A percentile compares a stretch with the other conserved stretches of the same genome.
Conservation (phyloP, 768 basidiomycete species). For the Tulasnella sp. region DNA sequence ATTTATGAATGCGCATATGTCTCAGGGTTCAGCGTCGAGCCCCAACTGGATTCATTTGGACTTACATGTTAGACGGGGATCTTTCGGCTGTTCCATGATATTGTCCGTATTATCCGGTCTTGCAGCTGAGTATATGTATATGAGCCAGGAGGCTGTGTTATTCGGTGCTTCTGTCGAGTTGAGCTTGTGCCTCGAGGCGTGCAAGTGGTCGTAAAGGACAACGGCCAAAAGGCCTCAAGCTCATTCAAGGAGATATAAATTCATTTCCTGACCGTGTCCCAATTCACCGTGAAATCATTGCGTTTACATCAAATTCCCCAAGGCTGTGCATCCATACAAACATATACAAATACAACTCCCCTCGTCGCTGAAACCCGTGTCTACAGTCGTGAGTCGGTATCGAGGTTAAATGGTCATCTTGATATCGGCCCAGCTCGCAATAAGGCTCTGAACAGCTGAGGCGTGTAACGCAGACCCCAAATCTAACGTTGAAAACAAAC, state of each 20-base stretch:
- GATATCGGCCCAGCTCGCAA: not conserved
- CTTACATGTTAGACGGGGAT: not conserved
- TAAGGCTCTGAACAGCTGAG: not conserved
- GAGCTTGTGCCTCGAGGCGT: too few relatives aligned
- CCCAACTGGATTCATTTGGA: not conserved
- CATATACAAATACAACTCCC: not conserved
- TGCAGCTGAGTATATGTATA: not conserved
- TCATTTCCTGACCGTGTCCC: too few relatives aligned
- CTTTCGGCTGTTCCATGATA: not conserved
- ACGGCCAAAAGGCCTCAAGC: too few relatives aligned
- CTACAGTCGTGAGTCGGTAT: too few relatives aligned
- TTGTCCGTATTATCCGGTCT: not conserved
- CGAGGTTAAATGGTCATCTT: not conserved
- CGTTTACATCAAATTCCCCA: too few relatives aligned
- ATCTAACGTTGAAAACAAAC: not conserved
- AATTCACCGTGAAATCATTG: too few relatives aligned
- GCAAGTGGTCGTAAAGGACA: too few relatives aligned
- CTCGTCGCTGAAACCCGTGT: not conserved
- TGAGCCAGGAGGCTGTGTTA: not conserved
- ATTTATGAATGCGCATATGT: not conserved
- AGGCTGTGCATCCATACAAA: not conserved
- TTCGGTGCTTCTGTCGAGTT: too few relatives aligned
- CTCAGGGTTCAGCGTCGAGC: not conserved
- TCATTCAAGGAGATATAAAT: too few relatives aligned
- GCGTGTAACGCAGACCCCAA: not conserved